Evolutionary conservation across 208 protist species (phyloP).

Genomic region (Balamuthia mandrillaris): DNA sequence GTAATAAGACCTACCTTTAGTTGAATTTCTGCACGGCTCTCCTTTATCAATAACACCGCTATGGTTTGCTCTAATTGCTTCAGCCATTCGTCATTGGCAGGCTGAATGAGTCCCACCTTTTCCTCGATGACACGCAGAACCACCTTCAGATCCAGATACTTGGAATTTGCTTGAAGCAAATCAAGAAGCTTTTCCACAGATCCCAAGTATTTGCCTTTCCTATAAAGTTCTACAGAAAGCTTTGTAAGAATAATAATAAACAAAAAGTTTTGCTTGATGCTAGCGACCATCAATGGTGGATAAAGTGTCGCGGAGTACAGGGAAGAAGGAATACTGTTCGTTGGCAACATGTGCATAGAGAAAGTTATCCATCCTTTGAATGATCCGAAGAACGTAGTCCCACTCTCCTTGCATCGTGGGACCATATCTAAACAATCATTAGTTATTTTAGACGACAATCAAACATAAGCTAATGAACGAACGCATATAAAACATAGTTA

Average conservation of each 20-base stretch:
- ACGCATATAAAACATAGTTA: neutral
- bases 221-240: constrained; percentile 25
- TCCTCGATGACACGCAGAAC: too few relatives aligned
- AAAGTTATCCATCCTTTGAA: neutral
- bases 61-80: neutral
- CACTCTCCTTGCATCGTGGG: constrained; percentile 41
- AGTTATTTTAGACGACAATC: neutral
- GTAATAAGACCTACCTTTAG: neutral
- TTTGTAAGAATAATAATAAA: too few relatives aligned
- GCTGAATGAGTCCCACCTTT: constrained; percentile 11
- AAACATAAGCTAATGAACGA: neutral
- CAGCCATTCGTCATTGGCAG: neutral
- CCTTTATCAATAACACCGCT: neutral
- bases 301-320: constrained; percentile 1
- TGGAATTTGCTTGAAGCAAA: too few relatives aligned
- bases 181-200: neutral
- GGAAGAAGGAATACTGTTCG: constrained; percentile 15
- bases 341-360: neutral
- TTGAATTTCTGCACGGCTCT: neutral
- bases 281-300: neutral
- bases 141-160: too few relatives aligned
- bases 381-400: constrained; percentile 46
- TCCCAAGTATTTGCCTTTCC: neutral
- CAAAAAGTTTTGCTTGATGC: neutral
- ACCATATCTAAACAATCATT: constrained; percentile 10